Evolutionary conservation across 805 yeast genomes (phyloP).

Genomic region (Komagataella populi): DNA sequence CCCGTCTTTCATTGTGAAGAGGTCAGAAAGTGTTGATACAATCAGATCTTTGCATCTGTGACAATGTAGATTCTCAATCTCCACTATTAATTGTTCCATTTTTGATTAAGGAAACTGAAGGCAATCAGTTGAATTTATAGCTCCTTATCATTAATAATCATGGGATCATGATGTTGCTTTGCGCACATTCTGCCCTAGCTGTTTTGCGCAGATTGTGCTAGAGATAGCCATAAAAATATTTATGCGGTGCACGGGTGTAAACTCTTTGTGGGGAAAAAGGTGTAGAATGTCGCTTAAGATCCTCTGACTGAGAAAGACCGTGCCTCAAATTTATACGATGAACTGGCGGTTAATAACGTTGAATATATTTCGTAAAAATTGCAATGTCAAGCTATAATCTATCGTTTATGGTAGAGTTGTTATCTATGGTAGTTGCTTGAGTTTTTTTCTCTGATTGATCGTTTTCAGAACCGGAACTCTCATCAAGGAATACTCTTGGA

Average conservation of each 20-base stretch:
- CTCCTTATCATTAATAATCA: neutral
- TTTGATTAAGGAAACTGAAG: neutral
- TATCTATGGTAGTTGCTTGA: neutral
- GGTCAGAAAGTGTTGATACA: conserved; percentile 11
- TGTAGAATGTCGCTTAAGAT: neutral
- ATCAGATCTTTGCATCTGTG: conserved; percentile 32
- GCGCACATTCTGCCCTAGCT: neutral
- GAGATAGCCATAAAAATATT: neutral
- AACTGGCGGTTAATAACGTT: neutral
- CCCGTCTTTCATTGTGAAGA: conserved; percentile 7
- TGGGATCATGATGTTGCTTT: neutral
- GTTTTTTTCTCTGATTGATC: conserved; percentile 7
- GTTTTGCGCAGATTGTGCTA: neutral
- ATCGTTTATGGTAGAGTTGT: neutral
- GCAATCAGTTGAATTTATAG: too few relatives aligned
- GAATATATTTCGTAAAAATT: neutral
- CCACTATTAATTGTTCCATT: conserved; percentile 12
- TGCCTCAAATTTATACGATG: neutral
- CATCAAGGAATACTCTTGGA: conserved; percentile 20
- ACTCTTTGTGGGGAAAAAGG: neutral
- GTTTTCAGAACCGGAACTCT: neutral
- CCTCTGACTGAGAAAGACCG: too few relatives aligned
- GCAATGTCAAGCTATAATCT: neutral
- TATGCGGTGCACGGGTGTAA: neutral
- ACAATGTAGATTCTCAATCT: conserved; percentile 40